Percentiles rank a stretch among this genome's conserved stretches.
These are phyloP conservation scores for Suillus discolor DNA, from an alignment of 768 basidiomycete species.

Conservation along the genomic window DNA sequence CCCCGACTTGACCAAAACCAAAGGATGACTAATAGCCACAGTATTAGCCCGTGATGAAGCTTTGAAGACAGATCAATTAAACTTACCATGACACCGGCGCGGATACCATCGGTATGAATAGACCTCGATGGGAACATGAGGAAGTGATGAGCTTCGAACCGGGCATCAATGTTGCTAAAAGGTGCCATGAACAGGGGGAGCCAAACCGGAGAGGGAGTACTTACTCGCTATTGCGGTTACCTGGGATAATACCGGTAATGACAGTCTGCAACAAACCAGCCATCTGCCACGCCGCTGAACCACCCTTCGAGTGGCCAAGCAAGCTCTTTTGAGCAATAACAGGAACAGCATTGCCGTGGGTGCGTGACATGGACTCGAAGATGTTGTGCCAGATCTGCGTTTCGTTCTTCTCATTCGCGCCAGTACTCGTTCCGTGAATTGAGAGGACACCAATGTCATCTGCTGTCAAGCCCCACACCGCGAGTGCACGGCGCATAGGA, in stretches of 20 bases:
- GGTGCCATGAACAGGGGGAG: conserved; percentile 2
- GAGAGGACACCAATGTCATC: conserved; percentile 92
- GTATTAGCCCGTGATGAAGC: neutral
- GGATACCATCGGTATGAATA: conserved; percentile 91
- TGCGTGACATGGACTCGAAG: conserved; percentile 85
- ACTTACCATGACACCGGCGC: conserved; percentile 82
- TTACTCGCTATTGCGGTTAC: conserved; percentile 95
- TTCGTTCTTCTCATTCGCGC: conserved; percentile 96
- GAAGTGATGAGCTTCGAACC: conserved; percentile 86
- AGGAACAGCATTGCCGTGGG: conserved; percentile 95
- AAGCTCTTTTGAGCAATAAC: conserved; percentile 98
- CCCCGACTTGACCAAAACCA: conserved; percentile 99
- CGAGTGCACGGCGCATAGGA: conserved; percentile 92
- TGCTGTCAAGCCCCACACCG: conserved; percentile 93
- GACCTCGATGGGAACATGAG: conserved; percentile 98
- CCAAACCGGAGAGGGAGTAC: conserved; percentile 33
- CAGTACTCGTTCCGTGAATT: conserved; percentile 88
- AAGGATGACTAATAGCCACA: conserved; percentile 73
- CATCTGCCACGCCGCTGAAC: conserved; percentile 98
- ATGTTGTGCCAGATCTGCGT: conserved; percentile 96
- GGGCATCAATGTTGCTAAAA: conserved; percentile 86
- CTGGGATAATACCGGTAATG: conserved; percentile 84
- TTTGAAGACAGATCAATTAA: neutral
- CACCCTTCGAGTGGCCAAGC: conserved; percentile 97
- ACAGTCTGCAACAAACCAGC: conserved; percentile 89